These are phyloP conservation scores for Geotrichum histeridarum DNA, from an alignment of 1,139 yeast genomes.

Conservation along the genomic window DNA sequence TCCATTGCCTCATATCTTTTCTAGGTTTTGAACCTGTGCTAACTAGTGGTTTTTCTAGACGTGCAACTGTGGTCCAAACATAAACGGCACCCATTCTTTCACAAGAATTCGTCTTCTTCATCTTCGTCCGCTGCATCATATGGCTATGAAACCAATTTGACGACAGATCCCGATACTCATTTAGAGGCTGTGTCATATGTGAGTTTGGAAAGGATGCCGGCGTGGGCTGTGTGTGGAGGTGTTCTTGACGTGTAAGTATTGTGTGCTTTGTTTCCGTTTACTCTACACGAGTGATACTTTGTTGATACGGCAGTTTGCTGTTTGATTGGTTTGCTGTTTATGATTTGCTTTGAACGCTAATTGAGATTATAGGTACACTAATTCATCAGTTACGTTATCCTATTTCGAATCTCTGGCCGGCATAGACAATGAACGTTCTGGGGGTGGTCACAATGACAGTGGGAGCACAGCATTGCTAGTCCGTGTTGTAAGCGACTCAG, in stretches of 20 bases:
- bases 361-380: no score
- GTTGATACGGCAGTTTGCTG: no score
- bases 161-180: not conserved
- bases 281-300: not conserved
- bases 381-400: no score
- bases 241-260: not conserved
- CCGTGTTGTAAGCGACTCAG: not conserved
- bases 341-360: no score
- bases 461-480: not conserved
- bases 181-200: conserved; percentile 1
- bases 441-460: not conserved
- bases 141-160: no score
- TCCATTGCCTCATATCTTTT: no score
- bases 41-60: not conserved
- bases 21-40: not conserved
- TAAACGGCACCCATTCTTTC: not conserved
- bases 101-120: not conserved
- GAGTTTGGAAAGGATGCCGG: not conserved
- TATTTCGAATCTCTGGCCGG: not conserved
- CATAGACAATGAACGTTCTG: not conserved
- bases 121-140: no score
- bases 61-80: conserved; percentile 3
- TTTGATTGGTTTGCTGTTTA: no score
- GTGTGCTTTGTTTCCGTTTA: not conserved
- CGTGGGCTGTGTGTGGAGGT: not conserved